phyloP scores from a whole-genome alignment of 1,284 basidiomycete genomes.

The Phellinidium pouzarii region DNA sequence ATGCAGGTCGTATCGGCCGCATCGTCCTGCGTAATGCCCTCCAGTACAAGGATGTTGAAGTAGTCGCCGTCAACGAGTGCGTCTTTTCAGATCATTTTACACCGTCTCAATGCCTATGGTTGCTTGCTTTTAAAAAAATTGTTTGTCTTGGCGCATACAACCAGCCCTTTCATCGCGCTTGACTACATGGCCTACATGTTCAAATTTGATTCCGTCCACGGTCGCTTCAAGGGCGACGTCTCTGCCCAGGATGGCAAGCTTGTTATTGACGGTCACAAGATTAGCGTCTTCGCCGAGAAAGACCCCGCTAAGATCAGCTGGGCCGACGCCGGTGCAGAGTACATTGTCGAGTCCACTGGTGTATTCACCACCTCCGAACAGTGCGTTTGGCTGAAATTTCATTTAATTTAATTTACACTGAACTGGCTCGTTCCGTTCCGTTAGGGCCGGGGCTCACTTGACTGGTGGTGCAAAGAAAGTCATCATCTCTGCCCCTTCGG shows the following conservation, averaged over 20 bases:
- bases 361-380: slow-evolving; percentile 96
- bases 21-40: slow-evolving; percentile 97
- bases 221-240: slow-evolving; percentile 87
- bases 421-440: background rate
- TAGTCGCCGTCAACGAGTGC: slow-evolving; percentile 89
- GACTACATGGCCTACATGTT: slow-evolving; percentile 99
- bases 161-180: slow-evolving; percentile 90
- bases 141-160: slow-evolving; percentile 8
- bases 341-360: slow-evolving; percentile 98
- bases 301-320: slow-evolving; percentile 88
- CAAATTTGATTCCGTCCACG: slow-evolving; percentile 99
- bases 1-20: slow-evolving; percentile 90
- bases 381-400: slow-evolving; percentile 32
- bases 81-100: slow-evolving; percentile 28
- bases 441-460: slow-evolving; percentile 87
- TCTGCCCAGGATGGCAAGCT: slow-evolving; percentile 88
- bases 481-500: slow-evolving; percentile 97
- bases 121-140: background rate
- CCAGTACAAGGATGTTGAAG: slow-evolving; percentile 66
- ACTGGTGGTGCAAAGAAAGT: slow-evolving; percentile 99
- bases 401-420: background rate
- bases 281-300: slow-evolving; percentile 81
- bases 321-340: slow-evolving; percentile 78
- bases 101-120: too few species aligned
- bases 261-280: slow-evolving; percentile 73